Conservation (phyloP, 2,329 filamentous ascomycete species). For the Graphilbum ipis-grandicollis region DNA sequence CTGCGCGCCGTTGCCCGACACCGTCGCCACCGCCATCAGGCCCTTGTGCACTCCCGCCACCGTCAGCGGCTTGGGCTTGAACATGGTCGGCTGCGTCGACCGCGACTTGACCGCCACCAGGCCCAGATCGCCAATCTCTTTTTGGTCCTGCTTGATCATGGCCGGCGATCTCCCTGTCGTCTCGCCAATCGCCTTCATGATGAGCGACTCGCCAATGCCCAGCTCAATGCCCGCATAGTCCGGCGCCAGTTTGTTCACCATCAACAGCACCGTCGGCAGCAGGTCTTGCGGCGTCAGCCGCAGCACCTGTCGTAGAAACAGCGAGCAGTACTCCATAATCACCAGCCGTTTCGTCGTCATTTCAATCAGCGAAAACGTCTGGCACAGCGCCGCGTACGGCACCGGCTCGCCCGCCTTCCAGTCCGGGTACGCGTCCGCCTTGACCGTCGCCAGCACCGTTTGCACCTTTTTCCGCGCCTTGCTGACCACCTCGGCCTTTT, state of each 20-base stretch:
- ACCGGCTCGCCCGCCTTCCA: constrained; percentile 82
- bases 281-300: constrained; percentile 78
- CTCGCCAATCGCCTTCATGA: constrained; percentile 97
- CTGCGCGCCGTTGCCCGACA: constrained; percentile 74
- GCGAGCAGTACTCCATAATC: constrained; percentile 75
- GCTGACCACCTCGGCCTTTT: constrained; percentile 51
- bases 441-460: constrained; percentile 59
- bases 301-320: constrained; percentile 88
- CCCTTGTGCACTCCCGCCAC: constrained; percentile 75
- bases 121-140: constrained; percentile 89
- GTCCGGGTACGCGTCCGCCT: constrained; percentile 78
- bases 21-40: constrained; percentile 73
- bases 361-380: constrained; percentile 86
- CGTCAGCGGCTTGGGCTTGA: constrained; percentile 85
- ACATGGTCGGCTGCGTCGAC: constrained; percentile 93
- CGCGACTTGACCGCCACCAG: constrained; percentile 90
- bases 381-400: constrained; percentile 86
- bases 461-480: constrained; percentile 72
- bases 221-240: constrained; percentile 94
- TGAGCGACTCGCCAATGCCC: constrained; percentile 94
- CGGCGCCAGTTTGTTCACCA: constrained; percentile 95
- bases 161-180: constrained; percentile 74
- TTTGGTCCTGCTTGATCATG: constrained; percentile 89
- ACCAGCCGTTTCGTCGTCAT: constrained; percentile 82
- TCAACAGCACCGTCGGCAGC: constrained; percentile 73